Evolutionary conservation across 345 rosid species (phyloP).

Genomic region (Syzygium aqueum): DNA sequence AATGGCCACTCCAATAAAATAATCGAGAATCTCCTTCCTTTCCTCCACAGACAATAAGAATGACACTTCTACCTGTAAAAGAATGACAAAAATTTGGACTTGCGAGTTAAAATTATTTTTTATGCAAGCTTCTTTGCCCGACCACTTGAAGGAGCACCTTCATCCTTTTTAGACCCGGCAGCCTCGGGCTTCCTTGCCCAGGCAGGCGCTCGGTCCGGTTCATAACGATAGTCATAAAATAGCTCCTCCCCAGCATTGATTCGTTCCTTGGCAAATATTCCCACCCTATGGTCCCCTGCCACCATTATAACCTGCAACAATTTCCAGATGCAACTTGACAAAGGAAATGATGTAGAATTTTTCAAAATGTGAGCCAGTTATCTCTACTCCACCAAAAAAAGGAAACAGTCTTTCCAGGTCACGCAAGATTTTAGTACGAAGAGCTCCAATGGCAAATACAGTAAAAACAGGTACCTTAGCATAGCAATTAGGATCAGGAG

Average conservation of each 20-base stretch:
- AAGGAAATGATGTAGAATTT: background rate
- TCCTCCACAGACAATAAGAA: conserved; percentile 15
- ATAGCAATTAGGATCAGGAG: conserved; percentile 97
- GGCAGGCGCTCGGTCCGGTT: conserved; percentile 95
- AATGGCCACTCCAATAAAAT: conserved; percentile 26
- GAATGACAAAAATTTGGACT: conserved; percentile 12
- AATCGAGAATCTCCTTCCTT: conserved; percentile 11
- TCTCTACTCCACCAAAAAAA: background rate
- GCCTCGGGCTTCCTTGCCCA: conserved; percentile 98
- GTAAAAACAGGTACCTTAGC: conserved; percentile 56
- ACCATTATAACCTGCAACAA: conserved; percentile 81
- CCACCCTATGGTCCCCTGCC: conserved; percentile 93
- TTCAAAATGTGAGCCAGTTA: background rate
- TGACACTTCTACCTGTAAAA: conserved; percentile 30
- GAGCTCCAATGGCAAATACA: background rate
- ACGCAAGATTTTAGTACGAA: background rate
- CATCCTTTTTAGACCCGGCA: conserved; percentile 79
- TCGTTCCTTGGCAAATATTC: conserved; percentile 93
- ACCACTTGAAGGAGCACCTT: conserved; percentile 64
- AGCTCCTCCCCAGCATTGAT: conserved; percentile 87
- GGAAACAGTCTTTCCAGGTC: background rate
- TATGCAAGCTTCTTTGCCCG: conserved; percentile 96
- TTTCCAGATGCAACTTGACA: background rate
- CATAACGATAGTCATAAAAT: conserved; percentile 91
- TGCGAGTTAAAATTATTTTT: background rate